Evolutionary conservation across 768 basidiomycete species (phyloP).

Genomic region (Jaapia argillacea): DNA sequence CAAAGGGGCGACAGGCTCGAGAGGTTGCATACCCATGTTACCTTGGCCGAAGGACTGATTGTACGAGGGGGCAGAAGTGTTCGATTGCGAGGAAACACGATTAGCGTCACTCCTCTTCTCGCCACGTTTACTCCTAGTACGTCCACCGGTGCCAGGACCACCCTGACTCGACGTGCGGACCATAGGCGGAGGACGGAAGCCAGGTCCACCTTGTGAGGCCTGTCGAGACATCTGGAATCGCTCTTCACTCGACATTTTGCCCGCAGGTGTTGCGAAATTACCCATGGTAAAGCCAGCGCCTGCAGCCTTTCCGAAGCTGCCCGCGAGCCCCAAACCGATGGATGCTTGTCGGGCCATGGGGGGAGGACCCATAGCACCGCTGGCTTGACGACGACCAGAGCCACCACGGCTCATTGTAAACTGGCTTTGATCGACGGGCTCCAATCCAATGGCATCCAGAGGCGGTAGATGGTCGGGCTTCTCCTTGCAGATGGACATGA

Average conservation of each 20-base stretch:
- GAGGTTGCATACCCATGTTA: no score
- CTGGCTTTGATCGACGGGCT: constrained; percentile 51
- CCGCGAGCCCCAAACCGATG: constrained; percentile 34
- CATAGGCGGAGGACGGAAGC: constrained; percentile 45
- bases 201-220: background rate
- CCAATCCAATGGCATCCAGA: constrained; percentile 85
- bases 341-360: constrained; percentile 35
- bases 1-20: constrained; percentile 73
- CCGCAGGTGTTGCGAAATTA: constrained; percentile 43
- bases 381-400: constrained; percentile 50
- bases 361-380: constrained; percentile 31
- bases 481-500: constrained; percentile 91
- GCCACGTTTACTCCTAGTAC: constrained; percentile 79
- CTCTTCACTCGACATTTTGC: constrained; percentile 62
- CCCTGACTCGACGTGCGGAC: constrained; percentile 47
- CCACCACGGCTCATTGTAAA: constrained; percentile 48
- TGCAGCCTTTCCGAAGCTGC: constrained; percentile 23
- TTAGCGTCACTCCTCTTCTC: constrained; percentile 64
- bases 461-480: constrained; percentile 87
- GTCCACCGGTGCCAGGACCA: constrained; percentile 42
- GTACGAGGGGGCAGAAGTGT: no score
- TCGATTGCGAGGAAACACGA: no score
- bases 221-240: constrained; percentile 38
- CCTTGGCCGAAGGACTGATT: no score
- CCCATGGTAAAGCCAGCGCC: constrained; percentile 47